A percentile compares a stretch with the other conserved stretches of the same genome.
These are phyloP conservation scores for Chaetomiaceae sp. DNA, from an alignment of 2,329 filamentous ascomycete species.

Conservation along the genomic window DNA sequence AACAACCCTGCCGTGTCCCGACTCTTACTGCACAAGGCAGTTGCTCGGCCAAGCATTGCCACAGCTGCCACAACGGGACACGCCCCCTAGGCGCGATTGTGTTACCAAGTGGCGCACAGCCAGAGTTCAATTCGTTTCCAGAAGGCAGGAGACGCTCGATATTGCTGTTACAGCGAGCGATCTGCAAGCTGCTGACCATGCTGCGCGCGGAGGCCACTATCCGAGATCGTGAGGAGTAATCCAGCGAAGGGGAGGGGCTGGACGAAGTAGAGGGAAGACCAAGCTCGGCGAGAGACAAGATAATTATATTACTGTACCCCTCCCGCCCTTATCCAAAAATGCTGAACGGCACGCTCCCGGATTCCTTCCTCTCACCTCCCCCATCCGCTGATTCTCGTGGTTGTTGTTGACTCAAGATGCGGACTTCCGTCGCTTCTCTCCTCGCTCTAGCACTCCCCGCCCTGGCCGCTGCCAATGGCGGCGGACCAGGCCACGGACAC, in stretches of 20 bases:
- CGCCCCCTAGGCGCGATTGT: conserved; percentile 12
- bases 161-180: background rate
- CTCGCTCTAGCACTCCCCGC: conserved; percentile 17
- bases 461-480: conserved; percentile 7
- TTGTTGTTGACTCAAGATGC: conserved; percentile 13
- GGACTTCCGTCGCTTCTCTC: conserved; percentile 11
- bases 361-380: background rate
- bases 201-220: background rate
- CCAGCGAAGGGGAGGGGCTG: too few relatives aligned
- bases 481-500: background rate
- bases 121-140: background rate
- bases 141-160: conserved; percentile 3
- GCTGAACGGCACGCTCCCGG: too few relatives aligned
- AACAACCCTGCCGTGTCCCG: background rate
- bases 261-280: background rate
- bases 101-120: conserved; percentile 9
- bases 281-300: too few relatives aligned
- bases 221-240: too few relatives aligned
- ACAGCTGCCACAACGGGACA: conserved; percentile 19
- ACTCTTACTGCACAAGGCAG: conserved; percentile 14
- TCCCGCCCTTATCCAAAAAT: too few relatives aligned
- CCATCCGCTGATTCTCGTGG: background rate
- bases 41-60: conserved; percentile 3
- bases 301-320: too few relatives aligned
- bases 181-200: background rate